Evolutionary conservation across 2,329 filamentous ascomycete species (phyloP).

Genomic region (Neophaeococcomyces aloes): DNA sequence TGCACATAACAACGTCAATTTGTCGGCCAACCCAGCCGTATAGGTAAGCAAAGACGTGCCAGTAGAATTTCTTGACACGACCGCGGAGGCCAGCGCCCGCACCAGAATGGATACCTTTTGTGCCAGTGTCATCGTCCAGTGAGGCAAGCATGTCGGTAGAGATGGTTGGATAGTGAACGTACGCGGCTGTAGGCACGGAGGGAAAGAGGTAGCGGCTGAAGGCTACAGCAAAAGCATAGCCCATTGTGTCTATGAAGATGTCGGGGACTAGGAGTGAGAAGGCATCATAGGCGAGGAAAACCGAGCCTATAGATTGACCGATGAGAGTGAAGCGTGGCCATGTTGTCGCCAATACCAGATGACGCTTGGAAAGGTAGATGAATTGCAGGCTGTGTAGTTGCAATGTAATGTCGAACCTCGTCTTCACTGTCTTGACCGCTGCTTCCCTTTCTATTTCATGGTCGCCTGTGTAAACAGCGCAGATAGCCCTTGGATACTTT

Average conservation of each 20-base stretch:
- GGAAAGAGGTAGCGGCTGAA: constrained; percentile 75
- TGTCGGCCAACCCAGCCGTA: constrained; percentile 76
- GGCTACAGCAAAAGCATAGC: constrained; percentile 83
- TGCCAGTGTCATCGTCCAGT: constrained; percentile 55
- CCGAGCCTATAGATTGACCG: constrained; percentile 83
- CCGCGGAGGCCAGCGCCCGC: constrained; percentile 64
- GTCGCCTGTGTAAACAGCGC: constrained; percentile 85
- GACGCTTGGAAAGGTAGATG: constrained; percentile 78
- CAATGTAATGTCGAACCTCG: constrained; percentile 84
- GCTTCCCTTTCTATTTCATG: constrained; percentile 72
- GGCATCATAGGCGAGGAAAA: constrained; percentile 82
- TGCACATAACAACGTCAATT: constrained; percentile 93
- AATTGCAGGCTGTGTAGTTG: constrained; percentile 75
- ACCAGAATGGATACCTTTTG: constrained; percentile 71
- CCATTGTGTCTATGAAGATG: constrained; percentile 95
- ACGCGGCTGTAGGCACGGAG: constrained; percentile 71
- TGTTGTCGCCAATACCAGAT: constrained; percentile 73
- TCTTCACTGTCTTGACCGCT: constrained; percentile 68
- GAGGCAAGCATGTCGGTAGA: constrained; percentile 94
- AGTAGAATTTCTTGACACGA: constrained; percentile 66
- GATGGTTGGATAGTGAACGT: constrained; percentile 96
- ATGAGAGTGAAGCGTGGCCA: constrained; percentile 89
- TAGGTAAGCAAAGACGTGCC: constrained; percentile 69
- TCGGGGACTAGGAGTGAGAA: constrained; percentile 88
- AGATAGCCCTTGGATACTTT: constrained; percentile 57